Percentiles rank a stretch among this genome's conserved stretches.
Conservation (phyloP, 805 yeast species). For the Kodamaea laetipori region DNA sequence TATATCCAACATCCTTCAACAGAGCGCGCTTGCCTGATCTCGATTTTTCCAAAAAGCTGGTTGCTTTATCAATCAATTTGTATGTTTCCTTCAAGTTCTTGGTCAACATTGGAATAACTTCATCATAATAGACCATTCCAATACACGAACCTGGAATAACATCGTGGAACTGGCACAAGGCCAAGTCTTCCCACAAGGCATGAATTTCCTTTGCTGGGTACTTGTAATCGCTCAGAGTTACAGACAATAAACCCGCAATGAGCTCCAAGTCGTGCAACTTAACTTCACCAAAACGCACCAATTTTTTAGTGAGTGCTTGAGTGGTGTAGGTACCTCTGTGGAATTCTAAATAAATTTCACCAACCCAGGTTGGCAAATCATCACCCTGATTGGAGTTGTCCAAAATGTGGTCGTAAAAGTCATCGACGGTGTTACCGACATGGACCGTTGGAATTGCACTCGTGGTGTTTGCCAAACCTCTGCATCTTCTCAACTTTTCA, state of each 20-base stretch:
- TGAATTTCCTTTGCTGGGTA: conserved; percentile 75
- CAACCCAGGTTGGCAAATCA: conserved; percentile 82
- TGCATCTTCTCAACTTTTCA: conserved; percentile 86
- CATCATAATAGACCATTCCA: conserved; percentile 82
- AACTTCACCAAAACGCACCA: conserved; percentile 75
- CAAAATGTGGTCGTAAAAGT: conserved; percentile 70
- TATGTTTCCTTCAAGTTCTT: conserved; percentile 56
- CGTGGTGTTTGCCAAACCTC: conserved; percentile 81
- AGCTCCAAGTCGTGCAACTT: conserved; percentile 84
- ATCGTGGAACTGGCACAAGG: conserved; percentile 94
- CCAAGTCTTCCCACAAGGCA: conserved; percentile 82
- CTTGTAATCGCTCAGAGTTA: conserved; percentile 48
- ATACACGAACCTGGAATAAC: conserved; percentile 97
- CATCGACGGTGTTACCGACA: conserved; percentile 75
- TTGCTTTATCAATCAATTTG: conserved; percentile 52
- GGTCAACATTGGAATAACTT: conserved; percentile 77
- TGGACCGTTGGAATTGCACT: conserved; percentile 82
- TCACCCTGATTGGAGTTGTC: conserved; percentile 64
- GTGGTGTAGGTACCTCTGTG: conserved; percentile 97
- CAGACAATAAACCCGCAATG: conserved; percentile 75
- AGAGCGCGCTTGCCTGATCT: background rate
- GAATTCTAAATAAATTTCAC: conserved; percentile 91
- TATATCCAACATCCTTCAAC: conserved; percentile 21
- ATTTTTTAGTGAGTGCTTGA: conserved; percentile 82
- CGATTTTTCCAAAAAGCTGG: conserved; percentile 21